Base-by-base conservation (phyloP, 1,284 basidiomycete genomes). In the Trametes pubescens region DNA sequence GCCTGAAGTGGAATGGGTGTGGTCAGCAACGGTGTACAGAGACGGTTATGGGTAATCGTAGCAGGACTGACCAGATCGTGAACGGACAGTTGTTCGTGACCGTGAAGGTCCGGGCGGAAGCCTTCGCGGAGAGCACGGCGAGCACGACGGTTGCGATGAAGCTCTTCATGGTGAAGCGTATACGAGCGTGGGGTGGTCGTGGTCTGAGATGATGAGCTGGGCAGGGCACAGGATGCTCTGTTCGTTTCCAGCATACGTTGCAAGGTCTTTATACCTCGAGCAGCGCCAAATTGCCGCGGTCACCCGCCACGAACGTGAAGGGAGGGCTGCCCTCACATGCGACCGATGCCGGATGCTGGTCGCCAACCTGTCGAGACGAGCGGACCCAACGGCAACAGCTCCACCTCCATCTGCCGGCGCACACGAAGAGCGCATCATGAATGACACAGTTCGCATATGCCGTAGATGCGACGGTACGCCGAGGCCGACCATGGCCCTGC, bases 31-130 rank as follows among this genome's bases (percentile, higher is more conserved):
- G 1, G 48, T 46, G 8, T 10, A 38, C 65, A 58, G 51, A 51
- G 13, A 52, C 29, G 34, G 40, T 51, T 18, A 2, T 16, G 35
- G 34, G 40, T 51, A 22, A 2, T 16, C n/a, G 32, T 32, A 4
- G 11, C 8, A 2, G 7, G 37, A 52, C 65, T 21, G 22, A 67
- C 63, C 66, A 67, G 43, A 67, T 49, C n/a, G 63, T 67, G 55
- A 62, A 67, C 18, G 57, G 51, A 47, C 66, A 67, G 43, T 65
- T 62, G 55, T 67, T 67, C 38, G 18, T 44, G 40, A 67, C 66
- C 3, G 63, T 67, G 51, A 67, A 51, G 32, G 57, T 65, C 40
- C 63, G 46, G 2, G 61, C 63, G 21, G 48, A 55, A 22, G 57
- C 65, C 13, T 57, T 51, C 5, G 62, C 56, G n/a, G 65, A 48